Evolutionary conservation across 805 yeast genomes (phyloP), one percentile per base, ranked within the genome.

Genomic region (Tetrapisispora phaffii): DNA sequence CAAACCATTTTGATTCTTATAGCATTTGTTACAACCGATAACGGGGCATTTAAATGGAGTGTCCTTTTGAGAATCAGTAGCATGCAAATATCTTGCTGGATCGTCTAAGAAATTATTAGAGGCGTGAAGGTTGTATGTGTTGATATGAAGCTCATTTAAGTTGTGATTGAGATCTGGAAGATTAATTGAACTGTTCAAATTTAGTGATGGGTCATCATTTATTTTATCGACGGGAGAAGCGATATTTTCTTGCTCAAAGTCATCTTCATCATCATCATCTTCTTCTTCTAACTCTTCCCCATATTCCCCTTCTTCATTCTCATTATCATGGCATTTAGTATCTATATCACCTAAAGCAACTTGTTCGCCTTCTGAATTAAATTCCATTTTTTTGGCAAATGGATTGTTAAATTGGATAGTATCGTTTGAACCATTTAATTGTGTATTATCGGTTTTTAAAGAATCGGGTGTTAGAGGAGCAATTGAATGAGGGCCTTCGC

Each of bases 11-110:
- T 93, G 98, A 66, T 93, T 93, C 70, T 93, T 93, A 66, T 93
- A 93, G 24, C 90, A 89, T 71, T 93, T 93, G 56, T 89, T 97
- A 67, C 98, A 93, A 7, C 98, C 98, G 58, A 88, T 85, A 37
- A 93, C 98, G 0, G 97, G 98, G 69, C 98, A 93, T 63, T 84
- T 88, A 70, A 82, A 93, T 26, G 98, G 98, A 65, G 93, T 82
- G 62, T 87, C 85, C 55, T 89, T 96, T 47, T 85, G 89, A 50
- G 80, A 82, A 66, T 89, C 97, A 71, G 85, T 81, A 29, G 89
- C 96, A 60, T 93, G 90, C 47, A 90, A 68, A 60, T 89, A 93
- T 51, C 97, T 76, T 1, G 97, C 96, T 0, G 97, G 98, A 64
- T 93, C 97, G 66, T 90, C 97, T 41, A 93, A 89, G 64, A 88